Evolutionary conservation across 2,329 filamentous ascomycete genomes (phyloP).

Genomic region (Calonectria naviculata): DNA sequence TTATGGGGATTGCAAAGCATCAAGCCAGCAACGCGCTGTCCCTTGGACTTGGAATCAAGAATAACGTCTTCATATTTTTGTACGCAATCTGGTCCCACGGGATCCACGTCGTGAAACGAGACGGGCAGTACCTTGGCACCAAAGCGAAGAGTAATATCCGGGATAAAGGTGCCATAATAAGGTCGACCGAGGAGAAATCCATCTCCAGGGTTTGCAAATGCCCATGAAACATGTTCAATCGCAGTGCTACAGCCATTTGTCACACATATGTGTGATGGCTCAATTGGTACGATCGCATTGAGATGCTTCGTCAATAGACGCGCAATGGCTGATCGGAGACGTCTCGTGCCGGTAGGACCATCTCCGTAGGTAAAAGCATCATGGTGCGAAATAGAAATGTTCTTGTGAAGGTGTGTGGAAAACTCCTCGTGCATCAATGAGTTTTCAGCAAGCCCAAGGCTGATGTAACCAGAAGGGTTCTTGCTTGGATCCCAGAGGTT

Average conservation of each 20-base stretch:
- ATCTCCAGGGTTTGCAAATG: background rate
- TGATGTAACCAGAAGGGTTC: background rate
- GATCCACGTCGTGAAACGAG: background rate
- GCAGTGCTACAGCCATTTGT: background rate
- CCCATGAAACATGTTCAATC: background rate
- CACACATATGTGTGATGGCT: background rate
- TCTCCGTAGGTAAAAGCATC: background rate
- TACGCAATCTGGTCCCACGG: background rate
- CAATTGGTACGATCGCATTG: background rate
- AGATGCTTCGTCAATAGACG: background rate
- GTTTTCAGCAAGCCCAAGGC: background rate
- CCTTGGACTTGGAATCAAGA: background rate
- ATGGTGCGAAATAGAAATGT: background rate
- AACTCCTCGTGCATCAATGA: background rate
- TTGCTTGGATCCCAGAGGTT: background rate
- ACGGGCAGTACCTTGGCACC: background rate
- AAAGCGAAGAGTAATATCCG: background rate
- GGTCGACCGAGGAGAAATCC: background rate
- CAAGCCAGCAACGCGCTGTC: background rate
- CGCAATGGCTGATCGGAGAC: background rate
- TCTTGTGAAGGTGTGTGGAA: background rate
- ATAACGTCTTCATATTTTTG: background rate
- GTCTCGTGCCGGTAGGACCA: background rate
- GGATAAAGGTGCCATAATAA: background rate
- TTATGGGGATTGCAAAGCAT: background rate